Percentiles rank a stretch among this genome's conserved stretches.
phyloP scores from a whole-genome alignment of 495 filamentous ascomycete species.

The Aspergillus bridgeri region DNA sequence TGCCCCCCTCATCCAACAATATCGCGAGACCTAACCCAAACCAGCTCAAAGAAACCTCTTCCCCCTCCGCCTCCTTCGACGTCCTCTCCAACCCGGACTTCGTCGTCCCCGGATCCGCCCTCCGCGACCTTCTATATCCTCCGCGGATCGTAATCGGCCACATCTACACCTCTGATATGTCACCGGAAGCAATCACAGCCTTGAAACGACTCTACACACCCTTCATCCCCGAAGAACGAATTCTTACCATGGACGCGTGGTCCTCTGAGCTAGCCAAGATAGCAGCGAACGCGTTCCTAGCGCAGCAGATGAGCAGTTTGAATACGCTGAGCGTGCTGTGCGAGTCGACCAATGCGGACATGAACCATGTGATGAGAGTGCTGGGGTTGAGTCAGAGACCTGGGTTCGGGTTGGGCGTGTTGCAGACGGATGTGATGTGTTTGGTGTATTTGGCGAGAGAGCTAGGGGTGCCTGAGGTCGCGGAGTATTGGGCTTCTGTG shows the following conservation, averaged over 20 bases:
- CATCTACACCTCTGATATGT: conserved; percentile 17
- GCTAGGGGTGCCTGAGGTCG: conserved; percentile 63
- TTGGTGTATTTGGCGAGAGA: conserved; percentile 66
- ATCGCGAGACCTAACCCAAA: background rate
- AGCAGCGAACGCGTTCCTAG: conserved; percentile 70
- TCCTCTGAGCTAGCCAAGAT: conserved; percentile 75
- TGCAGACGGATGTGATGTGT: conserved; percentile 71
- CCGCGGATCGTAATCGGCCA: conserved; percentile 71
- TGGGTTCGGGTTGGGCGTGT: conserved; percentile 67
- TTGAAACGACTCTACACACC: conserved; percentile 61
- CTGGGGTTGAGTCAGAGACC: conserved; percentile 63
- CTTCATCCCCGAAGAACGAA: conserved; percentile 61
- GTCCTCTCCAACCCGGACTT: conserved; percentile 80
- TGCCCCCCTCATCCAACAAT: conserved; percentile 38
- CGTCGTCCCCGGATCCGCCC: conserved; percentile 69
- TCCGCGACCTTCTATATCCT: conserved; percentile 62
- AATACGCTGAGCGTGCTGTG: conserved; percentile 71
- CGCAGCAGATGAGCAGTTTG: conserved; percentile 73
- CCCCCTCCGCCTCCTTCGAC: conserved; percentile 57
- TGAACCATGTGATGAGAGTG: conserved; percentile 61
- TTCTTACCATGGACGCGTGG: conserved; percentile 71
- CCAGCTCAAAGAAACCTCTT: conserved; percentile 14
- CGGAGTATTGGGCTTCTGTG: conserved; percentile 67
- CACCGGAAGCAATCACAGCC: conserved; percentile 49
- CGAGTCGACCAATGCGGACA: conserved; percentile 66